Percentiles rank a stretch among this genome's conserved stretches.
Conservation (phyloP, 176 grass and related monocot species). For the Secale cereale region DNA sequence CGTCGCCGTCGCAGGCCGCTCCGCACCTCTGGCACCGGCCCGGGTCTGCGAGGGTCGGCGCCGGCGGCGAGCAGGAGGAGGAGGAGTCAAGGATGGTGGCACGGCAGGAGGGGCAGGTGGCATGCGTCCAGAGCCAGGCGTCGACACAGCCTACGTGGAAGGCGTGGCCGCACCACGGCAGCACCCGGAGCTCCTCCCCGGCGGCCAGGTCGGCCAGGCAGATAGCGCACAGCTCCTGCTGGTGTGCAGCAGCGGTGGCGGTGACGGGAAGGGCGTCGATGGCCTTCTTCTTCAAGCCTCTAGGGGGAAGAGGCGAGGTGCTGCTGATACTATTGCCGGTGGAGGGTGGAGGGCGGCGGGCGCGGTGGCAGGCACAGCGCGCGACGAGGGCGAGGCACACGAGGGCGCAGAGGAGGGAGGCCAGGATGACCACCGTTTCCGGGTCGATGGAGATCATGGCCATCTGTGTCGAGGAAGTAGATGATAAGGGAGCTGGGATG, state of each 20-base stretch:
- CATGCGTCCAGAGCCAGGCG: conserved; percentile 42
- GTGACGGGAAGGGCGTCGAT: conserved; percentile 55
- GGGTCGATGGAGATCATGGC: conserved; percentile 46
- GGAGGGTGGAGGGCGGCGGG: not conserved
- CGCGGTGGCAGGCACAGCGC: conserved; percentile 45
- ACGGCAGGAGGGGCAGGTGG: conserved; percentile 60
- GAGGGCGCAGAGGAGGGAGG: conserved; percentile 58
- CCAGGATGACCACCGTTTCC: conserved; percentile 58
- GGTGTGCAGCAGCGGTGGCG: too few species aligned
- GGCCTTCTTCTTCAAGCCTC: conserved; percentile 56
- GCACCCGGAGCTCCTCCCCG: conserved; percentile 50
- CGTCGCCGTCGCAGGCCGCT: not conserved
- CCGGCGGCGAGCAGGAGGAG: not conserved
- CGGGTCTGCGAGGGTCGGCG: not conserved
- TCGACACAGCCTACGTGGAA: conserved; percentile 63
- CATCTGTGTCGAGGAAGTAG: not conserved
- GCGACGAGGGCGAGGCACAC: conserved; percentile 59
- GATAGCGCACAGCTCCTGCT: conserved; percentile 38
- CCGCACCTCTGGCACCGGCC: conserved; percentile 48
- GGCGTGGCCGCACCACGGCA: conserved; percentile 52
- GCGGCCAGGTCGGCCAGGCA: conserved; percentile 50
- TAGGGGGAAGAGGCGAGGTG: not conserved
- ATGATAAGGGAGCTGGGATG: not conserved
- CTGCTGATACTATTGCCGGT: not conserved
- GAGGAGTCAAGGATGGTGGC: not conserved